A percentile compares a stretch with the other conserved stretches of the same genome.
These are phyloP conservation scores for Magnusiomyces magnusii DNA, from an alignment of 1,139 yeast genomes.

Conservation along the genomic window DNA sequence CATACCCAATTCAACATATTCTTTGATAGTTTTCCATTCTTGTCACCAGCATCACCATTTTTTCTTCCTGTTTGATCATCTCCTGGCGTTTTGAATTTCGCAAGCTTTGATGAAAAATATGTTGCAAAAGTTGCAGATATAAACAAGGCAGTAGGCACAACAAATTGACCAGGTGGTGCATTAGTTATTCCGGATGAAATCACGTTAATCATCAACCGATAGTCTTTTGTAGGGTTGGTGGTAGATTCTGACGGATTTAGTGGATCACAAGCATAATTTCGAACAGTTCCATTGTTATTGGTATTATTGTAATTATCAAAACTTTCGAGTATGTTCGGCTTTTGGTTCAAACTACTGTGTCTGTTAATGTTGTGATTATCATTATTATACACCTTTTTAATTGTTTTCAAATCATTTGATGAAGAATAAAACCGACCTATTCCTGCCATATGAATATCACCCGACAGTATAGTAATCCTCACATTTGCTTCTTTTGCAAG, in stretches of 20 bases:
- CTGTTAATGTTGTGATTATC: too few relatives aligned
- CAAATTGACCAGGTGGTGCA: slow-evolving; percentile 70
- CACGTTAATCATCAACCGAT: slow-evolving; percentile 71
- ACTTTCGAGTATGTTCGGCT: background rate
- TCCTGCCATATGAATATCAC: slow-evolving; percentile 88
- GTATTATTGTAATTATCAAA: background rate
- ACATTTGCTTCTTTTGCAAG: slow-evolving; percentile 58
- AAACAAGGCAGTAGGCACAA: background rate
- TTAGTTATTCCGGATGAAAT: slow-evolving; percentile 86
- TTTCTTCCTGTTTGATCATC: too few relatives aligned
- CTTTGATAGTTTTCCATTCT: too few relatives aligned
- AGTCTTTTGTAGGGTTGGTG: slow-evolving; percentile 57
- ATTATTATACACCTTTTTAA: background rate
- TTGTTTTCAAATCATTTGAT: slow-evolving; percentile 31
- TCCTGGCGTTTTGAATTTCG: too few relatives aligned
- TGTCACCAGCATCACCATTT: too few relatives aligned
- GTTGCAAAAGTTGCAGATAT: background rate
- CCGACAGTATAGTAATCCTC: slow-evolving; percentile 75
- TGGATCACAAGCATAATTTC: background rate
- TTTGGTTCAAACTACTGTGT: background rate
- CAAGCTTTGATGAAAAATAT: too few relatives aligned
- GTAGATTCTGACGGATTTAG: background rate
- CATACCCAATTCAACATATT: too few relatives aligned
- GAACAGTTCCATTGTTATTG: too few relatives aligned
- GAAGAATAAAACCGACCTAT: slow-evolving; percentile 71